Conservation (phyloP, 2,329 filamentous ascomycete species). For the Ophiostoma populinum region DNA sequence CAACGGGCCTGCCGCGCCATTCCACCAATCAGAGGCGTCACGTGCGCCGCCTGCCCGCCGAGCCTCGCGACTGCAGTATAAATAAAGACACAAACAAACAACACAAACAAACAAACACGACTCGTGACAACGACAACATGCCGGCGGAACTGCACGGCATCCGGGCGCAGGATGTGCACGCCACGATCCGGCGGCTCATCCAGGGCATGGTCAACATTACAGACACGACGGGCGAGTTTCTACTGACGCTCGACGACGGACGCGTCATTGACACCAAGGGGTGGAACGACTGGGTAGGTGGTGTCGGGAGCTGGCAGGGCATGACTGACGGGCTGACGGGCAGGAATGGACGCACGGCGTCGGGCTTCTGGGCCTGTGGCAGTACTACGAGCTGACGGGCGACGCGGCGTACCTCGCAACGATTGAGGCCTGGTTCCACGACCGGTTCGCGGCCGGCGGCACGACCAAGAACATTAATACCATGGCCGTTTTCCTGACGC, state of each 20-base stretch:
- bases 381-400: conserved; percentile 60
- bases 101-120: neutral
- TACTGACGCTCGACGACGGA: conserved; percentile 53
- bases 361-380: conserved; percentile 66
- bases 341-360: conserved; percentile 63
- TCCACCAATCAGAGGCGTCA: no score
- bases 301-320: no score
- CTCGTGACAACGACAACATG: conserved; percentile 19
- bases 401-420: conserved; percentile 41
- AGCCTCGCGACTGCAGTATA: no score
- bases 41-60: no score
- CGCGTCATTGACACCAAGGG: conserved; percentile 70
- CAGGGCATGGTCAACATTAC: conserved; percentile 61
- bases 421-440: conserved; percentile 57
- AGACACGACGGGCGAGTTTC: conserved; percentile 57
- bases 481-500: conserved; percentile 60
- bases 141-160: conserved; percentile 27
- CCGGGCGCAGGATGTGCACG: conserved; percentile 29
- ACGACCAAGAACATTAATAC: conserved; percentile 81
- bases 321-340: neutral
- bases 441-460: conserved; percentile 48
- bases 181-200: conserved; percentile 48
- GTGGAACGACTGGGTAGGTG: conserved; percentile 52
- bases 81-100: neutral
- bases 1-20: no score